These are phyloP conservation scores for Apiospora arundinis DNA, from an alignment of 2,329 filamentous ascomycete species.

Conservation along the genomic window DNA sequence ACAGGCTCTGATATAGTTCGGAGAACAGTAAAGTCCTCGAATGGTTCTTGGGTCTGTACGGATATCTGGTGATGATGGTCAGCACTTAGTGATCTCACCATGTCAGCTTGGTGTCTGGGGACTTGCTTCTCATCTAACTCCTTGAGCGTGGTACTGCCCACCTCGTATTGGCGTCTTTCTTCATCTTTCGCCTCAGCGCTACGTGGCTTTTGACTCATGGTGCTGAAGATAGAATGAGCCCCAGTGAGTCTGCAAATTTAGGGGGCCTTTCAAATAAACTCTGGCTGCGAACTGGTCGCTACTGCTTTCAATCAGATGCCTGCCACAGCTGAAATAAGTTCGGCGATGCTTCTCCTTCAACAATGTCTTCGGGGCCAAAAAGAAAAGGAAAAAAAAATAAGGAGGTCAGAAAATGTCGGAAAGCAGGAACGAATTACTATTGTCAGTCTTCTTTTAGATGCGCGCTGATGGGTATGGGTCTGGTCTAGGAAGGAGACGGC, in stretches of 20 bases:
- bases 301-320: not conserved
- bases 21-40: constrained; percentile 83
- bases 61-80: constrained; percentile 66
- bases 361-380: not conserved
- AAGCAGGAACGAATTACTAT: not conserved
- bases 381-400: not conserved
- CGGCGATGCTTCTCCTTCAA: not conserved
- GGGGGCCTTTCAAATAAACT: not conserved
- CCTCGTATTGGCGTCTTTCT: constrained; percentile 58
- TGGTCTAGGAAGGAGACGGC: not conserved
- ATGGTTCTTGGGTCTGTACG: constrained; percentile 82
- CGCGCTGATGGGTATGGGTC: not conserved
- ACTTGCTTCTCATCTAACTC: constrained; percentile 54
- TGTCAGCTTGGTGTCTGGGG: not conserved
- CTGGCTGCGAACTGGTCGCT: not conserved
- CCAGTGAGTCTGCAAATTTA: not conserved
- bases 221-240: constrained; percentile 8
- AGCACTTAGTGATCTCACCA: constrained; percentile 21
- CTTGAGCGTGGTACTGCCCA: constrained; percentile 44
- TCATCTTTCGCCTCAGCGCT: constrained; percentile 54
- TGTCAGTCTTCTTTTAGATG: not conserved
- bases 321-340: not conserved
- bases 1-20: constrained; percentile 76
- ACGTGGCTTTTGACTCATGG: constrained; percentile 43
- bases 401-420: not conserved